Conservation (phyloP, 1,284 basidiomycete species). For the Ustilago crameri region DNA sequence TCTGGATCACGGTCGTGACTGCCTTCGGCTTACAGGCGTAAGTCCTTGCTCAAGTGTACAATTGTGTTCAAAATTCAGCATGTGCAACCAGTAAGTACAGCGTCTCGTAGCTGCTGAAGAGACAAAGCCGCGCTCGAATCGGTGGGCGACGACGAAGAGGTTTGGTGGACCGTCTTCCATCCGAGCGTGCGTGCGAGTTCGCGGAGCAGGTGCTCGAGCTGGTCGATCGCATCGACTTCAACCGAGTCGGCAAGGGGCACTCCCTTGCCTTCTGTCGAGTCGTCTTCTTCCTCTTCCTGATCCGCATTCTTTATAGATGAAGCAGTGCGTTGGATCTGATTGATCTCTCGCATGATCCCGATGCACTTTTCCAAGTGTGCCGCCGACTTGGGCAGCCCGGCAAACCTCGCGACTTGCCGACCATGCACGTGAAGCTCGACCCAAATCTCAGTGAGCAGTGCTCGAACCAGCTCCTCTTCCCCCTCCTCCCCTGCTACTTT, state of each 20-base stretch:
- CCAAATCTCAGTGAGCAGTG: conserved; percentile 6
- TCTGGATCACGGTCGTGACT: no score
- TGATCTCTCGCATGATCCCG: conserved; percentile 1
- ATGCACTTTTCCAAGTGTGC: conserved; percentile 8
- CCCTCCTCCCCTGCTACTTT: not conserved
- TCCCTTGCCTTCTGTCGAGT: no score
- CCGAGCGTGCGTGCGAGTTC: conserved; percentile 10
- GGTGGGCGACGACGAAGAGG: no score
- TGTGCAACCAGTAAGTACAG: no score
- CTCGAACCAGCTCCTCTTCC: conserved; percentile 8
- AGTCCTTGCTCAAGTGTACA: no score
- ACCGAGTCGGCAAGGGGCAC: no score
- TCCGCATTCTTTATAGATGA: no score
- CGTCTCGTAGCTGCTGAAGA: no score
- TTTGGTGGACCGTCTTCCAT: conserved; percentile 18
- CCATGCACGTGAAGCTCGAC: conserved; percentile 5
- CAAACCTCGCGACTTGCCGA: not conserved
- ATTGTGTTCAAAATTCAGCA: no score
- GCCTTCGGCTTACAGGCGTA: no score
- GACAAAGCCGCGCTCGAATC: no score
- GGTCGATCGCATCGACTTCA: conserved; percentile 1
- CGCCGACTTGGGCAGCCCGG: not conserved
- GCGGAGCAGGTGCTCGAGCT: conserved; percentile 2
- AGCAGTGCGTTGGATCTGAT: not conserved
- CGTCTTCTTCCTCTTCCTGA: no score